A percentile compares a stretch with the other conserved stretches of the same genome.
Conservation (phyloP, 2,329 filamentous ascomycete species). For the Trichophyton rubrum region DNA sequence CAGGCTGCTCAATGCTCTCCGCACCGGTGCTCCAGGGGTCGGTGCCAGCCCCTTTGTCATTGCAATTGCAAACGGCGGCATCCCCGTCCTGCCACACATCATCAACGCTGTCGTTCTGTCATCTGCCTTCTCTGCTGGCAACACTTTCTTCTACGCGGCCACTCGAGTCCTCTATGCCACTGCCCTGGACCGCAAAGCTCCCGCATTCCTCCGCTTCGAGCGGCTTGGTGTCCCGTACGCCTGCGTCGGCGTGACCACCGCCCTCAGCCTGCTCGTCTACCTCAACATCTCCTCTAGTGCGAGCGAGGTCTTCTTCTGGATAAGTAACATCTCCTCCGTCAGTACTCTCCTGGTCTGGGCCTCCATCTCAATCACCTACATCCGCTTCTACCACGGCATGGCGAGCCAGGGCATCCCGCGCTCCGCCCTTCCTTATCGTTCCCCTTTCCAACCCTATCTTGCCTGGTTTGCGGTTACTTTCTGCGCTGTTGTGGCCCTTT, state of each 20-base stretch:
- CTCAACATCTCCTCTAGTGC: constrained; percentile 11
- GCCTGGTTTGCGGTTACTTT: constrained; percentile 48
- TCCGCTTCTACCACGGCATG: constrained; percentile 56
- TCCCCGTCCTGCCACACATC: constrained; percentile 26
- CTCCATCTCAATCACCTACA: constrained; percentile 38
- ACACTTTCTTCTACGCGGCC: constrained; percentile 28
- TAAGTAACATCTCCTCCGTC: constrained; percentile 13
- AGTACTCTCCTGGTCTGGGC: constrained; percentile 11
- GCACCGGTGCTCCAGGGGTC: constrained; percentile 23
- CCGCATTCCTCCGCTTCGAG: constrained; percentile 19
- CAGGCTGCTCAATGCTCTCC: constrained; percentile 22
- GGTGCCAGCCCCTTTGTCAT: constrained; percentile 43
- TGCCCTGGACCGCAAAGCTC: constrained; percentile 29
- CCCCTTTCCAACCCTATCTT: constrained; percentile 53
- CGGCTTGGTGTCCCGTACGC: constrained; percentile 12
- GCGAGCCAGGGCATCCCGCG: constrained; percentile 53
- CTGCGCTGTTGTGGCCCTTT: constrained; percentile 46
- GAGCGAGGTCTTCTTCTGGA: constrained; percentile 13
- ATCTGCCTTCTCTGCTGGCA: constrained; percentile 33
- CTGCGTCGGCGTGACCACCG: constrained; percentile 10
- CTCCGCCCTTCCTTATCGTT: constrained; percentile 52
- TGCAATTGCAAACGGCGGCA: constrained; percentile 36
- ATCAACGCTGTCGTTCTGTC: constrained; percentile 32
- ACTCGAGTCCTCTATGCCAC: constrained; percentile 29
- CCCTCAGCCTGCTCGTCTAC: constrained; percentile 10